These are phyloP conservation scores for Lipomyces orientalis DNA, from an alignment of 805 yeast species.

Conservation along the genomic window DNA sequence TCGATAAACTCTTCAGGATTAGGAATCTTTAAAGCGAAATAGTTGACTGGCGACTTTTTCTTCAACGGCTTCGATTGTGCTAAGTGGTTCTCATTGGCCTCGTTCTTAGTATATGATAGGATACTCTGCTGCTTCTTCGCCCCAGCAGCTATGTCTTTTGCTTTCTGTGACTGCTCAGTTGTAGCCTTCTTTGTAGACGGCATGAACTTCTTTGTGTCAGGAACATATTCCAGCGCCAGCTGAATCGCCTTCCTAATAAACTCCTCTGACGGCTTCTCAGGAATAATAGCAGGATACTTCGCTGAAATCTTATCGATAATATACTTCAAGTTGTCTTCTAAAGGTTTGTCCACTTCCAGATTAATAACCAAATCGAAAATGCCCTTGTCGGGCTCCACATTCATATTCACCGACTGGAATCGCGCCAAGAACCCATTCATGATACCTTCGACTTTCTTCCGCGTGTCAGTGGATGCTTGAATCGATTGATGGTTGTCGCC, in stretches of 20 bases:
- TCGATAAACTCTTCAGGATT: conserved; percentile 2
- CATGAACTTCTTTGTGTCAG: conserved; percentile 47
- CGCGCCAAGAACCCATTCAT: conserved; percentile 76
- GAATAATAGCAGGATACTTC: conserved; percentile 54
- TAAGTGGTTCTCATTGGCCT: background rate
- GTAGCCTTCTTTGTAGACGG: conserved; percentile 41
- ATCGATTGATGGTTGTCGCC: conserved; percentile 92
- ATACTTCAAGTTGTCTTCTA: conserved; percentile 55
- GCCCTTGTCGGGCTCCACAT: conserved; percentile 60
- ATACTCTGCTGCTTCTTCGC: conserved; percentile 23
- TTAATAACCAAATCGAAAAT: conserved; percentile 69
- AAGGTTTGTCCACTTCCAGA: conserved; percentile 57
- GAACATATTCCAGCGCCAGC: conserved; percentile 60
- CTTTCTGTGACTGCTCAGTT: conserved; percentile 48
- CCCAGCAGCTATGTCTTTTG: conserved; percentile 13
- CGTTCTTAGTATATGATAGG: conserved; percentile 16
- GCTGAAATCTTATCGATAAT: conserved; percentile 51
- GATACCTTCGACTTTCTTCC: conserved; percentile 59
- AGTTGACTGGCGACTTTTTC: conserved; percentile 6
- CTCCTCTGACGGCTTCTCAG: conserved; percentile 50
- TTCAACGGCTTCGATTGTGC: background rate
- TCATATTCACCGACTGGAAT: conserved; percentile 63
- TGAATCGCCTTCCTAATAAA: conserved; percentile 56
- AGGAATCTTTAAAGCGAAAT: conserved; percentile 26
- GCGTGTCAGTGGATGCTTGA: conserved; percentile 56